phyloP scores from a whole-genome alignment of 2,329 filamentous ascomycete species.

The Penicillium sp. region DNA sequence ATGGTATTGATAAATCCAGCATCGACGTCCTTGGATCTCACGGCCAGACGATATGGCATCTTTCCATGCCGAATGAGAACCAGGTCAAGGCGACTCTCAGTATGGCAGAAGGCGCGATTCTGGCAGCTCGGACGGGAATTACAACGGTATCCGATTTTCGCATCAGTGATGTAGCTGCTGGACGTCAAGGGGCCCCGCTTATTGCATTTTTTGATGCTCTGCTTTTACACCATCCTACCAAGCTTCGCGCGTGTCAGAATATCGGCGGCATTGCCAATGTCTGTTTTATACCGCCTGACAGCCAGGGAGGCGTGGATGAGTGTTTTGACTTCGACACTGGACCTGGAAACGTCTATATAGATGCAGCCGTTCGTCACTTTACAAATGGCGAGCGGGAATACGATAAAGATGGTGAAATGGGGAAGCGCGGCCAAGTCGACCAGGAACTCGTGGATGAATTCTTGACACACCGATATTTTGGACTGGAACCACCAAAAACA shows the following conservation, averaged over 20 bases:
- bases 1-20: constrained; percentile 42
- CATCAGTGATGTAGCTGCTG: constrained; percentile 52
- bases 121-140: constrained; percentile 55
- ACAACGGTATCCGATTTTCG: constrained; percentile 58
- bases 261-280: constrained; percentile 60
- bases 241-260: constrained; percentile 57
- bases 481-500: constrained; percentile 51
- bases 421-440: constrained; percentile 47
- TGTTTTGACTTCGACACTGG: constrained; percentile 54
- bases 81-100: constrained; percentile 46
- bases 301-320: constrained; percentile 26
- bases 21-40: constrained; percentile 57
- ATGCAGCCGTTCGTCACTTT: constrained; percentile 53
- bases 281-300: constrained; percentile 40
- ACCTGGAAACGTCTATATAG: constrained; percentile 54
- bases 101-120: constrained; percentile 55
- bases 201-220: constrained; percentile 56
- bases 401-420: constrained; percentile 52
- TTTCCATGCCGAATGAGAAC: constrained; percentile 45
- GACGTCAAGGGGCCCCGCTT: constrained; percentile 53
- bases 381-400: constrained; percentile 49
- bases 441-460: constrained; percentile 52
- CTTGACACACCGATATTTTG: constrained; percentile 50
- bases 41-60: constrained; percentile 56
- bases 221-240: constrained; percentile 53